Percentiles rank a stretch among this genome's conserved stretches.
Evolutionary conservation across 2,329 filamentous ascomycete genomes (phyloP).

Genomic region (Ophiostoma australiae): DNA sequence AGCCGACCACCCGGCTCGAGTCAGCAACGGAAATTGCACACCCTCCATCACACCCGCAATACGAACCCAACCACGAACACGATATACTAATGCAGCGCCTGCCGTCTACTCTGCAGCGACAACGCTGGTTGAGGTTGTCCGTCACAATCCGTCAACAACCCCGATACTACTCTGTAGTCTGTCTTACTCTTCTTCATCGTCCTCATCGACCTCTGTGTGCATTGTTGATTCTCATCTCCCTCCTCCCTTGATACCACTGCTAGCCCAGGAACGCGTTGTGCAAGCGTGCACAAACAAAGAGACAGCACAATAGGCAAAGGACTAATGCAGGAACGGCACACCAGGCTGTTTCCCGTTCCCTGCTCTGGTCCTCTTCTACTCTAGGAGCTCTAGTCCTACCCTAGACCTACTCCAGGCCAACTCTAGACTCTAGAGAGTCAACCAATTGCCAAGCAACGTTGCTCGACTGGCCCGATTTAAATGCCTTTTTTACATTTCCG

Average conservation of each 20-base stretch:
- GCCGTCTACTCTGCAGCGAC: too few relatives aligned
- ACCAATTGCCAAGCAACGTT: conserved; percentile 7
- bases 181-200: neutral
- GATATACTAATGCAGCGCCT: neutral
- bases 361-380: neutral
- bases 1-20: neutral
- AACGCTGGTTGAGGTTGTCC: too few relatives aligned
- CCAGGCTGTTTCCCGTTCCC: neutral
- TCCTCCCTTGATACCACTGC: neutral
- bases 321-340: conserved; percentile 13
- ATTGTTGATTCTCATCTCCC: neutral
- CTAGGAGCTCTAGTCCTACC: neutral
- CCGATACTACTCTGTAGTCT: neutral
- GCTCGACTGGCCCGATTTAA: neutral
- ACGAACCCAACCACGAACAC: neutral
- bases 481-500: neutral
- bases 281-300: conserved; percentile 11
- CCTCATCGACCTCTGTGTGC: neutral
- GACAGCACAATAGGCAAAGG: neutral
- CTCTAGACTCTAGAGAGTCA: neutral
- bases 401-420: neutral
- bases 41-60: conserved; percentile 17
- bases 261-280: conserved; percentile 7
- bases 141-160: neutral
- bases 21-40: conserved; percentile 19